Conservation (phyloP, 2,329 filamentous ascomycete genomes). For the Calonectria montana region DNA sequence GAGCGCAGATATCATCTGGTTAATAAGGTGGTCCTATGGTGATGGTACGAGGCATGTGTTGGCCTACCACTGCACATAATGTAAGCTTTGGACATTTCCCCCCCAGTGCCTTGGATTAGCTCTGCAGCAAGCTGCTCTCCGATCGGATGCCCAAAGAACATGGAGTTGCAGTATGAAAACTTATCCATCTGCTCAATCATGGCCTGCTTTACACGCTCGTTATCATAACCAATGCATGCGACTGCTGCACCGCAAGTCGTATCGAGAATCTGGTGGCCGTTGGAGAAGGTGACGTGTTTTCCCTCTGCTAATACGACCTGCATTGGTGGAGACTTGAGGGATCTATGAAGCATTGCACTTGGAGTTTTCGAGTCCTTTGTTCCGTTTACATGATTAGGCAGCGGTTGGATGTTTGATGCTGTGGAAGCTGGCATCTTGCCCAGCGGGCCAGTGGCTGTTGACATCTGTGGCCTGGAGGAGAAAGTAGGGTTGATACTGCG, state of each 20-base stretch:
- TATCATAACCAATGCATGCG: constrained; percentile 37
- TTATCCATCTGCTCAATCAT: constrained; percentile 32
- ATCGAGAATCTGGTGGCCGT: constrained; percentile 38
- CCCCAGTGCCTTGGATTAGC: constrained; percentile 33
- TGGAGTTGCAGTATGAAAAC: constrained; percentile 34
- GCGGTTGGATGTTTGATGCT: background rate
- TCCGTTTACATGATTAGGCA: background rate
- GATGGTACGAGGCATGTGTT: background rate
- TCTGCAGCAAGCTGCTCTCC: constrained; percentile 34
- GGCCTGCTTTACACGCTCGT: constrained; percentile 36
- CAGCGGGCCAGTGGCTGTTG: too few relatives aligned
- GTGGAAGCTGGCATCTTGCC: background rate
- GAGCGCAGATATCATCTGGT: fast-evolving
- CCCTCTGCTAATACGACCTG: background rate
- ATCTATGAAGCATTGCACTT: background rate
- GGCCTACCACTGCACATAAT: constrained; percentile 23
- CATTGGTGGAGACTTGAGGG: background rate
- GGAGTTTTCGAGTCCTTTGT: background rate
- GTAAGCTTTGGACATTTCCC: constrained; percentile 33
- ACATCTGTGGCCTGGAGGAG: background rate
- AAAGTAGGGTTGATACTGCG: background rate
- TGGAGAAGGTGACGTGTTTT: constrained; percentile 21
- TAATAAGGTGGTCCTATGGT: background rate
- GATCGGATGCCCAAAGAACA: constrained; percentile 36
- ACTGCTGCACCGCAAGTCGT: constrained; percentile 40